phyloP scores from a whole-genome alignment of 768 basidiomycete species.

The Mycena galopus region DNA sequence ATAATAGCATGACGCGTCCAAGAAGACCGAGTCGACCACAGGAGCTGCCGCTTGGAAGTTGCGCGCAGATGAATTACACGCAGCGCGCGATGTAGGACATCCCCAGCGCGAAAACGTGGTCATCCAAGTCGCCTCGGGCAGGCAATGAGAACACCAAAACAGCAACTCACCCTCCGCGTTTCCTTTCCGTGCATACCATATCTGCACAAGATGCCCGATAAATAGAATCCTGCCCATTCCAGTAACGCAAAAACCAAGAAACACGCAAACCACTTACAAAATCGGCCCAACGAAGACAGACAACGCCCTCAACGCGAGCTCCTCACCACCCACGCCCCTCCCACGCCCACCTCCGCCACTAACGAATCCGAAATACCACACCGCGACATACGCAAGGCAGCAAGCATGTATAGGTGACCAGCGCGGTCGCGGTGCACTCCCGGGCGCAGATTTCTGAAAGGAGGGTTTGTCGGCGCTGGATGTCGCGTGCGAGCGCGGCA shows the following conservation, averaged over 20 bases:
- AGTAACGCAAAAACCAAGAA: background rate
- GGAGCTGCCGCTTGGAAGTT: no score
- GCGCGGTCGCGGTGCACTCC: slow-evolving; percentile 82
- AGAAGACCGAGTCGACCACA: no score
- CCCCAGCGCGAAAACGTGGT: no score
- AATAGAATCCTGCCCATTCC: slow-evolving; percentile 71
- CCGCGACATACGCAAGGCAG: slow-evolving; percentile 71
- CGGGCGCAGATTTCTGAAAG: slow-evolving; percentile 89
- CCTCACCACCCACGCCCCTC: slow-evolving; percentile 42
- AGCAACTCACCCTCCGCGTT: slow-evolving; percentile 77
- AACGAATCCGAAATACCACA: slow-evolving; percentile 78
- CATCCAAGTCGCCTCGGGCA: no score
- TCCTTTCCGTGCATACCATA: slow-evolving; percentile 86
- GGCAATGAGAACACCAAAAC: background rate
- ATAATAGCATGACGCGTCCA: no score
- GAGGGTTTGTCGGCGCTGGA: slow-evolving; percentile 78
- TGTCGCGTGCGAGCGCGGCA: slow-evolving; percentile 72
- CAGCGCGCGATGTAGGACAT: no score
- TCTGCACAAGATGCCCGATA: slow-evolving; percentile 82
- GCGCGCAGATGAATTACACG: no score
- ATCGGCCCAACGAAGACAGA: slow-evolving; percentile 84
- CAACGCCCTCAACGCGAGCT: slow-evolving; percentile 60
- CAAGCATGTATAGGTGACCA: slow-evolving; percentile 86
- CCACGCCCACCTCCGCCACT: slow-evolving; percentile 46
- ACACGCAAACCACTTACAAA: slow-evolving; percentile 72